A percentile compares a stretch with the other conserved stretches of the same genome.
Conservation (phyloP, 2,329 filamentous ascomycete species). For the Dactylonectria macrodidyma region DNA sequence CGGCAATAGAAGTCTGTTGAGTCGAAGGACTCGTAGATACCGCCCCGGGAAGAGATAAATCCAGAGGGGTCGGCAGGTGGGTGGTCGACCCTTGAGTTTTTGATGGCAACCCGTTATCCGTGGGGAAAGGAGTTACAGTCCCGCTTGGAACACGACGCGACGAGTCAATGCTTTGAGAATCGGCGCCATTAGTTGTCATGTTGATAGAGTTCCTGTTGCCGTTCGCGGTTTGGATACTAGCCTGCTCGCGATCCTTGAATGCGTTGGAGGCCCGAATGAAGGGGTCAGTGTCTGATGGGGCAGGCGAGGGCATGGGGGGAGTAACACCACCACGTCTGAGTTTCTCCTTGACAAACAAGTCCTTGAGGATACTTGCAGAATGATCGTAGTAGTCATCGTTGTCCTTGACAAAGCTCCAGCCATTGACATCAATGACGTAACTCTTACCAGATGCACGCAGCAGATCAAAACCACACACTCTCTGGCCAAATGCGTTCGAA, state of each 20-base stretch:
- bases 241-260: constrained; percentile 58
- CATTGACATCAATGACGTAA: constrained; percentile 98
- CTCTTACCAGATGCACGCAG: constrained; percentile 90
- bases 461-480: constrained; percentile 96
- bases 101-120: constrained; percentile 51
- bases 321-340: constrained; percentile 73
- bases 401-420: constrained; percentile 99
- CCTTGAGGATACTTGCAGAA: constrained; percentile 86
- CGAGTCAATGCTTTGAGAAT: constrained; percentile 46
- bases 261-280: constrained; percentile 52
- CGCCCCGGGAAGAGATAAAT: constrained; percentile 46
- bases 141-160: constrained; percentile 45
- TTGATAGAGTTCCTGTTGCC: constrained; percentile 50
- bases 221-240: constrained; percentile 33
- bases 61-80: constrained; percentile 53
- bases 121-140: constrained; percentile 50
- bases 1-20: constrained; percentile 53
- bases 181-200: constrained; percentile 38
- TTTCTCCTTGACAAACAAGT: constrained; percentile 90
- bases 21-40: constrained; percentile 49
- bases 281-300: constrained; percentile 61
- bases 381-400: constrained; percentile 99
- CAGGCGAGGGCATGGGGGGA: constrained; percentile 66
- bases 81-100: constrained; percentile 55
- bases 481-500: constrained; percentile 90